Evolutionary conservation across 495 filamentous ascomycete species (phyloP).

Genomic region (Venustampulla echinocandica): DNA sequence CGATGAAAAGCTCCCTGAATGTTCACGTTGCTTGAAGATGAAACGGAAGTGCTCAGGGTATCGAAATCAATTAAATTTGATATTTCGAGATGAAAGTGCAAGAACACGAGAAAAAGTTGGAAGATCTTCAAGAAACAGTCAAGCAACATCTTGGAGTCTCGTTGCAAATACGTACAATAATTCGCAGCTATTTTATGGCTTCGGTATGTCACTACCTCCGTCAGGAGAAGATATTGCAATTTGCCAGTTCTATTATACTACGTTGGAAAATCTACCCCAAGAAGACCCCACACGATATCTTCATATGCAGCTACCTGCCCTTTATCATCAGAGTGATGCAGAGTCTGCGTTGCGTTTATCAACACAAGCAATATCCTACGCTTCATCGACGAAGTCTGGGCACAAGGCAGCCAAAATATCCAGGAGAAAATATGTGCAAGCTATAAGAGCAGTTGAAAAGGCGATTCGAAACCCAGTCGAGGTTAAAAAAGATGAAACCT

Average conservation of each 20-base stretch:
- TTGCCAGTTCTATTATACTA: slow-evolving; percentile 3
- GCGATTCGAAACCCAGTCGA: slow-evolving; percentile 9
- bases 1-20: slow-evolving; percentile 6
- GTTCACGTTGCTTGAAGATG: slow-evolving; percentile 6
- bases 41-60: slow-evolving; percentile 1
- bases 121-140: not conserved
- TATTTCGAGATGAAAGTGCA: not conserved
- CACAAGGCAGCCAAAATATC: not conserved
- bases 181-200: not conserved
- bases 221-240: not conserved
- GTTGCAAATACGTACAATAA: not conserved
- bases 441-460: not conserved
- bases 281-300: slow-evolving; percentile 7
- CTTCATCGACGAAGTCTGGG: slow-evolving; percentile 1
- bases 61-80: slow-evolving; percentile 3
- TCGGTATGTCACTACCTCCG: not conserved
- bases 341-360: slow-evolving; percentile 3
- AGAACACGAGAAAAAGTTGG: not conserved
- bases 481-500: slow-evolving; percentile 2
- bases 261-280: not conserved
- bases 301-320: slow-evolving; percentile 2
- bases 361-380: slow-evolving; percentile 7
- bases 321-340: not conserved
- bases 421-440: slow-evolving; percentile 6
- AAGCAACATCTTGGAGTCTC: not conserved